These are phyloP conservation scores for Hanseniaspora jakobsenii DNA, from an alignment of 805 yeast species.

Conservation along the genomic window DNA sequence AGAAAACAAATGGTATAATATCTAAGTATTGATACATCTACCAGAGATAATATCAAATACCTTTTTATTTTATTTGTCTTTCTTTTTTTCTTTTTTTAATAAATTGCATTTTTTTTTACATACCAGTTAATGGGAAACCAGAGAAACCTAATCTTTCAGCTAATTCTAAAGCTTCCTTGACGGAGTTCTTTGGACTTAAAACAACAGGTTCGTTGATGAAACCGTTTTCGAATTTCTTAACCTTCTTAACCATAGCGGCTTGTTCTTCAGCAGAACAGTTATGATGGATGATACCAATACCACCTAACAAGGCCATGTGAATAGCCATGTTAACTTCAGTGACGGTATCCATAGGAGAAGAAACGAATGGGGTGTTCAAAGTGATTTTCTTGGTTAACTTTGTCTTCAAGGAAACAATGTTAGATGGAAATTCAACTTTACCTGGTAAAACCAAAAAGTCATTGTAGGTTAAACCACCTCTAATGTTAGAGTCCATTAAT, in stretches of 20 bases:
- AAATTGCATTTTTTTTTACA: conserved; percentile 35
- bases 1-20: too few relatives aligned
- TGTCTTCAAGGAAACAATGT: conserved; percentile 65
- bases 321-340: conserved; percentile 97
- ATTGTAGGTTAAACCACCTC: conserved; percentile 96
- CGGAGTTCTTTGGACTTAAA: conserved; percentile 61
- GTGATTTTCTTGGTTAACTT: conserved; percentile 84
- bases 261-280: conserved; percentile 94
- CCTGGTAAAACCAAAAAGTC: conserved; percentile 94
- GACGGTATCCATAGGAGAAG: conserved; percentile 99
- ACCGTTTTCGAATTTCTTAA: conserved; percentile 94
- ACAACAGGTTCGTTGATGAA: conserved; percentile 92
- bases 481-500: conserved; percentile 75
- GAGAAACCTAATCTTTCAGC: conserved; percentile 74
- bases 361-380: conserved; percentile 85
- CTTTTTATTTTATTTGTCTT: background rate
- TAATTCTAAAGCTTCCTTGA: conserved; percentile 66
- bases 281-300: conserved; percentile 97
- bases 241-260: conserved; percentile 95
- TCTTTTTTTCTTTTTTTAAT: background rate
- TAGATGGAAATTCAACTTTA: conserved; percentile 77
- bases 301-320: conserved; percentile 95
- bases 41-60: background rate
- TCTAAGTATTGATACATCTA: background rate
- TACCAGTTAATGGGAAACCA: conserved; percentile 99